Conservation (phyloP, 2,329 filamentous ascomycete genomes). For the Akanthomyces lecanii region DNA sequence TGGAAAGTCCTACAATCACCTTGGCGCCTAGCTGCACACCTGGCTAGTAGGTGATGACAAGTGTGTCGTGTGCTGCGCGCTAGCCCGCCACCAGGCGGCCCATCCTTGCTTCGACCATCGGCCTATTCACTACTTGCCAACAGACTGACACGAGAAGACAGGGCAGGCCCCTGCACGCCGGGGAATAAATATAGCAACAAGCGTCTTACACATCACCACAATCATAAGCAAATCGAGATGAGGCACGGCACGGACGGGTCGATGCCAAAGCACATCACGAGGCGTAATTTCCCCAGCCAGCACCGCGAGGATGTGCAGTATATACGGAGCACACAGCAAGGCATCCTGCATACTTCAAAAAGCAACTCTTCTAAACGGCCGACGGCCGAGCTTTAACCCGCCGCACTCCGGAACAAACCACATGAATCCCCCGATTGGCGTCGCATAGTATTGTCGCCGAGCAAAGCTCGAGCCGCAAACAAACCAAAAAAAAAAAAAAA, state of each 20-base stretch:
- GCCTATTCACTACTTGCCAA: not conserved
- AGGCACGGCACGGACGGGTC: not conserved
- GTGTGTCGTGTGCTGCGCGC: not conserved
- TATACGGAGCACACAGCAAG: no score
- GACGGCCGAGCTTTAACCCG: not conserved
- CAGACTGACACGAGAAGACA: not conserved
- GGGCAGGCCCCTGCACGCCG: not conserved
- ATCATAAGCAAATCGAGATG: not conserved
- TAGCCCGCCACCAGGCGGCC: not conserved
- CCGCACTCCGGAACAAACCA: not conserved
- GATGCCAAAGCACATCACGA: not conserved
- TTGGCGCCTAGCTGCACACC: not conserved
- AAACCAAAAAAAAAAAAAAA: not conserved
- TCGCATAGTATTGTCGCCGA: not conserved
- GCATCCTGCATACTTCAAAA: not conserved
- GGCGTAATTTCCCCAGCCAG: not conserved
- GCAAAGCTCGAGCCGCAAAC: not conserved
- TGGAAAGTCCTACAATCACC: not conserved
- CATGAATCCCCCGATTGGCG: not conserved
- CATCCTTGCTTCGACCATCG: not conserved
- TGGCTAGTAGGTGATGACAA: not conserved
- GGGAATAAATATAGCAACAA: not conserved
- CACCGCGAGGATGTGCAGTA: no score
- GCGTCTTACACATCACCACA: not conserved
- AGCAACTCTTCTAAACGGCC: not conserved